Conservation (phyloP, 108 stramenopile species). For the Bacterosira constricta region DNA sequence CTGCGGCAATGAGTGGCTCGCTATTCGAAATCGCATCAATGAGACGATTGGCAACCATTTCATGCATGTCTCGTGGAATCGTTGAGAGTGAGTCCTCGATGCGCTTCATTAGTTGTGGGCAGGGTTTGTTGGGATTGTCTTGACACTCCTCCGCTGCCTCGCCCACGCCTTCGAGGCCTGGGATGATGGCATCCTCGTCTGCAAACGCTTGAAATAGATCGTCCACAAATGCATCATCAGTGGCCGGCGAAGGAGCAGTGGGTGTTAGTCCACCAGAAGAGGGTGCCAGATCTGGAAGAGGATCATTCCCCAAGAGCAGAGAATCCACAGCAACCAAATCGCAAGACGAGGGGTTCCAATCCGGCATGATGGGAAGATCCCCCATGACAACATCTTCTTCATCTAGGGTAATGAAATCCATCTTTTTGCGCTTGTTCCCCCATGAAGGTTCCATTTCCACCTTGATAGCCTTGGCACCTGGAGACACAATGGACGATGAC, state of each 20-base stretch:
- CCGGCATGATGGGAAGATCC: slow-evolving; percentile 18
- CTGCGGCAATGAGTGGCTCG: slow-evolving; percentile 48
- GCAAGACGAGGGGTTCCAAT: slow-evolving; percentile 13
- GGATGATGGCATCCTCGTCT: slow-evolving; percentile 16
- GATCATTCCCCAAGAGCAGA: slow-evolving; percentile 5
- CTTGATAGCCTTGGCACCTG: slow-evolving; percentile 10
- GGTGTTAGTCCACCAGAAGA: neutral
- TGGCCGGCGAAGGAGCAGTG: neutral
- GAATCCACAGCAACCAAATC: slow-evolving; percentile 14
- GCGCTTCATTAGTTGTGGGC: slow-evolving; percentile 74
- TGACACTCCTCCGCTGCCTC: neutral
- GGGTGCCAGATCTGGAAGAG: slow-evolving; percentile 20
- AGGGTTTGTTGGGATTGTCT: slow-evolving; percentile 51
- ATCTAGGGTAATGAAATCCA: neutral
- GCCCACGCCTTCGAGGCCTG: slow-evolving; percentile 5
- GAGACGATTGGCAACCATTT: slow-evolving; percentile 79
- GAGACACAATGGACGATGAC: neutral
- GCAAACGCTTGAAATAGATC: slow-evolving; percentile 48
- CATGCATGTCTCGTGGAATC: slow-evolving; percentile 78
- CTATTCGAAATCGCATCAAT: slow-evolving; percentile 69
- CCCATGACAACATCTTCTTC: slow-evolving; percentile 6
- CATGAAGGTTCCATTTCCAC: neutral
- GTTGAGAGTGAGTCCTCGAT: slow-evolving; percentile 75
- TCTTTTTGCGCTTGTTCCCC: slow-evolving; percentile 31
- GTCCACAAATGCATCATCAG: slow-evolving; percentile 47